Evolutionary conservation across 106 monocot genomes (phyloP), one percentile per base, ranked within the genome.

Genomic region (Vanilla planifolia): DNA sequence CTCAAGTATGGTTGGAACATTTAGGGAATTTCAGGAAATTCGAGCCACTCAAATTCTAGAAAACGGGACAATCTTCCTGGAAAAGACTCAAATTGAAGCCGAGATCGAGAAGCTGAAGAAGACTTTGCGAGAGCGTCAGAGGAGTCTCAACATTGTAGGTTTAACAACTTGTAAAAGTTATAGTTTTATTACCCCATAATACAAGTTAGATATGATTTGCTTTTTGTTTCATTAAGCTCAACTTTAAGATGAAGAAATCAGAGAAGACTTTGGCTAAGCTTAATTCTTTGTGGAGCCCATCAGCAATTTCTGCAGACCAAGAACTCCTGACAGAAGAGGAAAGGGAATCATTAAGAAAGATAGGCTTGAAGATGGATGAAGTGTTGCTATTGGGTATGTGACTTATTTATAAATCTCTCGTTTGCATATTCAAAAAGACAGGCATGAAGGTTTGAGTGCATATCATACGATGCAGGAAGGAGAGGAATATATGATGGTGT

Each of bases 271-370:
- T 94, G 62, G 51, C 50, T 0, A 80, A 85, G 63, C 63, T 94
- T 53, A 77, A 62, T 68, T 63, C 55, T 43, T 67, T 58, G 23
- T 83, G 77, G 80, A 75, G 73, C 57, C 67, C 73, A 52, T 72
- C 75, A 60, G 71, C 68, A 35, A 66, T 68, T 64, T 62, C 61
- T 68, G 62, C 62, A 33, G 94, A 94, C 52, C 73, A 63, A 65
- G 94, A 94, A 74, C 65, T 89, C 27, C 66, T 94, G 34, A 94
- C 89, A 22, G 89, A 86, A 60, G 89, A 94, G 69, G 94, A 94
- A 78, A 85, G 67, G 55, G 66, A 67, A n/a, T 64, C 80, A 43
- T 75, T 80, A 27, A 33, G 55, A 56, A 85, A 64, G 41, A 80
- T 86, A 28, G 89, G 89, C 17, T 64, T 80, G 50, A 86, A 80